Evolutionary conservation across 1,284 basidiomycete species (phyloP), one percentile per base, ranked within the genome.

Genomic region (Rhodotorula sp.): DNA sequence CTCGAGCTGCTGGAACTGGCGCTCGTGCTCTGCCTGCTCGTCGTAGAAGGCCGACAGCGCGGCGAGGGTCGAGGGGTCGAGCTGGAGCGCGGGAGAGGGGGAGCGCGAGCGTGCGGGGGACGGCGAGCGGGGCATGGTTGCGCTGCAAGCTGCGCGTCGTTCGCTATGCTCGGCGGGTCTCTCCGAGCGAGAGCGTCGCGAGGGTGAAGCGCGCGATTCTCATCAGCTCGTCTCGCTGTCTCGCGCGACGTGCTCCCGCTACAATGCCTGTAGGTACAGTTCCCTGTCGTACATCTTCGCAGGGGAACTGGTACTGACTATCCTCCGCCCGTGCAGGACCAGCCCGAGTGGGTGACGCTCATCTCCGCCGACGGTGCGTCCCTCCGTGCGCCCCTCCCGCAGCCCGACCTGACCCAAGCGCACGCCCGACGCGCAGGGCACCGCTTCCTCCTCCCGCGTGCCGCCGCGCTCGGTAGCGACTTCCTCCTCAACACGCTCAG

Each of bases 51-150:
- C 70, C 63, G 75, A 74, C 54, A 81, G 72, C 25, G 78, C 72
- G 13, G 79, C 79, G 21, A 80, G 75, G 4, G 81, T 81, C 7
- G 76, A 67, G 12, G 77, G 77, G 70, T 81, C 80, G 29, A 81
- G 78, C 34, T 67, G 57, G 25, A 73, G 72, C 3, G 72, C 69
- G 27, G 60, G 59, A 4, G 59, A 61, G 10, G 59, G 21, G 15
- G 59, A 66, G 39, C 34, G 57, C 25, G 58, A 50, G 1, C 51
- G 44, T 7, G 50, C 19, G 25, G 56, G 51, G 8, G 19, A 63
- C 0, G 61, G 34, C 17, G n/a, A n/a, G n/a, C 25, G 51, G 37
- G 22, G 10, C 0, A 41, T 8, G 8, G 34, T 21, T 34, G 34
- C 7, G 29, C n/a, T n/a, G 54, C 12, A 25, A 25, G 25, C 22